Base-by-base conservation (phyloP, 208 protist species). In the Acanthamoeba culbertsoni region DNA sequence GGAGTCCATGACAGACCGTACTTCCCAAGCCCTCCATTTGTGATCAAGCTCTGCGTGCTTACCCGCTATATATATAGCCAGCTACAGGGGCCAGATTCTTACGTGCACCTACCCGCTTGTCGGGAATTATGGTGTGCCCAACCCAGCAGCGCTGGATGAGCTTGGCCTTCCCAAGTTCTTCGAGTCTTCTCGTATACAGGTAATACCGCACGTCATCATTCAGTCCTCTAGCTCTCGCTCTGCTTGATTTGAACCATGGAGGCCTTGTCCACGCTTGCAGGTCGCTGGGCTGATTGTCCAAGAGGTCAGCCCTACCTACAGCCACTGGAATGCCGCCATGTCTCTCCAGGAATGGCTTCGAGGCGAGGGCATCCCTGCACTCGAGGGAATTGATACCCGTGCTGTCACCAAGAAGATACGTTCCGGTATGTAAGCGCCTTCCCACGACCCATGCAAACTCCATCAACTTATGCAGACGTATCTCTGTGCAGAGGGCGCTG, bases 371-470 rank as follows among this genome's bases (percentile, higher is more conserved):
- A 98, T 99, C 51, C 99, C 99, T 45, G 99, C 97, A 45, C 97
- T 99, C 88, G 99, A 98, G 95, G 98, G 98, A 91, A 97, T 99
- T 18, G 99, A 99, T 95, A 99, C 99, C 2, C 97, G 99, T 86
- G 98, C 97, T 65, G 97, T 99, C 82, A 99, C 99, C 40, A 98
- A 99, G 93, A 98, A 98, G 75, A 98, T 99, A 82, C 98, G 98
- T 57, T 97, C 99, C 37, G 97, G 98, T 93, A 98, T 98, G 71
- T 12, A 2, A n/a, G 10, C 42, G 20, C 40, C 71, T 82, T n/a
- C 20, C 12, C 28, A n/a, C 23, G 26, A 0, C 23, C 55, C 55
- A 14, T 14, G 20, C 20, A 63, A 63, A 63, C 55, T 33, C 18
- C n/a, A 2, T 68, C 59, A 35, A n/a, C n/a, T n/a, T n/a, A n/a